phyloP scores from a whole-genome alignment of 768 basidiomycete species.

The Rhodotorula babjevae region DNA sequence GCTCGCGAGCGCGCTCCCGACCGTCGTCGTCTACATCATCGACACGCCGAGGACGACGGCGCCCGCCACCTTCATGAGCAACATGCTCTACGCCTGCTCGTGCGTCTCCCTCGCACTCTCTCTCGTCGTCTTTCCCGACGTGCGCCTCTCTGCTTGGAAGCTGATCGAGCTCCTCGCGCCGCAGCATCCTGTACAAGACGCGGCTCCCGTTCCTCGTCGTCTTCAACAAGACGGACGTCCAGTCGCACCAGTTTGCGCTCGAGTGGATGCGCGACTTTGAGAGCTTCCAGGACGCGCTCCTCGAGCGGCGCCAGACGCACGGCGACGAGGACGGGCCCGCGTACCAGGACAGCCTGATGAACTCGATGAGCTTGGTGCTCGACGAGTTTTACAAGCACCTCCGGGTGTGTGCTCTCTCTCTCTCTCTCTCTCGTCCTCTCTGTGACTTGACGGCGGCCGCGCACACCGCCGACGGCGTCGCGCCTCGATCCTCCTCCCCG shows the following conservation, averaged over 20 bases:
- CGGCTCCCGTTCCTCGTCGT: conserved; percentile 94
- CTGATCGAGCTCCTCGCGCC: too few species aligned
- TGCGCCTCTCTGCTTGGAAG: too few species aligned
- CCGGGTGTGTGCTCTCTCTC: conserved; percentile 57
- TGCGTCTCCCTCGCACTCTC: conserved; percentile 49
- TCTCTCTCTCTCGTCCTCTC: background rate
- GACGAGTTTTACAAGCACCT: conserved; percentile 98
- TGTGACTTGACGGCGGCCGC: conserved; percentile 7
- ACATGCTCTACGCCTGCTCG: conserved; percentile 99
- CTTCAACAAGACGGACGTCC: conserved; percentile 96
- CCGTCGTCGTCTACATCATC: conserved; percentile 93
- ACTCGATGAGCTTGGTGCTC: conserved; percentile 94
- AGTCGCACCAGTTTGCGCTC: conserved; percentile 80
- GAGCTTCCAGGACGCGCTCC: conserved; percentile 78
- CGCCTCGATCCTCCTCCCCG: too few species aligned
- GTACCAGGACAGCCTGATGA: conserved; percentile 98
- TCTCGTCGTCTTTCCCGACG: too few species aligned
- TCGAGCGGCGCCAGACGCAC: conserved; percentile 58
- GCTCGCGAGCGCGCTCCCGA: conserved; percentile 83
- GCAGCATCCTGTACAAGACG: conserved; percentile 95
- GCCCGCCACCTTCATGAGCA: conserved; percentile 98
- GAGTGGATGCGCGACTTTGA: conserved; percentile 99
- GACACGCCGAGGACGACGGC: conserved; percentile 92
- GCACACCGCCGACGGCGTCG: too few species aligned
- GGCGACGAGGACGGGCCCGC: conserved; percentile 68